These are phyloP conservation scores for Calcarisporium arbuscula DNA, from an alignment of 2,329 filamentous ascomycete genomes.

Conservation along the genomic window DNA sequence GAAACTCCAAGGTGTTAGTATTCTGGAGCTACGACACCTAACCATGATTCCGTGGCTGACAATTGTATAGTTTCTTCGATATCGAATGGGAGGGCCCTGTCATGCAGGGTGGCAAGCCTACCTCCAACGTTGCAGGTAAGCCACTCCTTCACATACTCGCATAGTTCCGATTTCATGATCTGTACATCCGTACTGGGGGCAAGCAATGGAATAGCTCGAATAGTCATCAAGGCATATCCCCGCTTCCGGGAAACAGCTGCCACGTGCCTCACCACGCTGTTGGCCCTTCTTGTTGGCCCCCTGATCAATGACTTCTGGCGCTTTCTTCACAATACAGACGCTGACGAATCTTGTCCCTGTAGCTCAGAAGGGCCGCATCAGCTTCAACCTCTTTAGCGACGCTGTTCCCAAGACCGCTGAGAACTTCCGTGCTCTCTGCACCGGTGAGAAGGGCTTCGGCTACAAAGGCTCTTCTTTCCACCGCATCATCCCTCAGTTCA, in stretches of 20 bases:
- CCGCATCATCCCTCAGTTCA: constrained; percentile 88
- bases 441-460: constrained; percentile 71
- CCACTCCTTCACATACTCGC: constrained; percentile 7
- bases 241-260: too few species aligned
- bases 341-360: constrained; percentile 14
- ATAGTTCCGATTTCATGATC: background rate
- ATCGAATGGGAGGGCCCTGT: constrained; percentile 66
- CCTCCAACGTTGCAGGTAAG: constrained; percentile 55
- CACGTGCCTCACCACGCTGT: too few species aligned
- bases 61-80: constrained; percentile 58
- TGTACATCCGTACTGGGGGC: too few species aligned
- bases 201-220: too few species aligned
- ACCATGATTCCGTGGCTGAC: constrained; percentile 1
- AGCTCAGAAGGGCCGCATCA: constrained; percentile 75
- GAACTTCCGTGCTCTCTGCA: constrained; percentile 85
- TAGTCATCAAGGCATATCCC: too few species aligned
- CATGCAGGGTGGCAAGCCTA: constrained; percentile 53
- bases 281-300: too few species aligned
- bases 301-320: constrained; percentile 4
- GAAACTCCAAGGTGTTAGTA: constrained; percentile 60
- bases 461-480: constrained; percentile 84
- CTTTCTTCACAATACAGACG: constrained; percentile 7
- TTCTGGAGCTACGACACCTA: constrained; percentile 9
- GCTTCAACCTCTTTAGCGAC: constrained; percentile 82
- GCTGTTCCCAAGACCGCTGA: constrained; percentile 80